Conservation (phyloP, 163 green algal species). For the Prototheca cutis region DNA sequence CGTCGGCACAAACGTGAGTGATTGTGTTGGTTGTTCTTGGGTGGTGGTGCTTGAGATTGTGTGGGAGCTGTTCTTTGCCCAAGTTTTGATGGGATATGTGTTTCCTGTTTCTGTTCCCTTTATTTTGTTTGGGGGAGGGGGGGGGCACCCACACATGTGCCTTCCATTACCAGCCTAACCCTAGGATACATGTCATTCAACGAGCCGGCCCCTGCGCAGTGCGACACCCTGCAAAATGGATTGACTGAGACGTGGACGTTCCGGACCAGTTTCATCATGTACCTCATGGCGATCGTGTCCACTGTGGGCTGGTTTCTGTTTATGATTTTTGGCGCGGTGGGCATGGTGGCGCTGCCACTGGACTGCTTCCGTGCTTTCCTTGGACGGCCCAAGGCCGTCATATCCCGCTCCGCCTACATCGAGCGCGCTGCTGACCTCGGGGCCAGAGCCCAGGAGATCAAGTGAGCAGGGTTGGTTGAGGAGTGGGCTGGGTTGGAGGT, state of each 20-base stretch:
- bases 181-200: no score
- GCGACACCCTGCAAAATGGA: conserved; percentile 21
- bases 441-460: conserved; percentile 44
- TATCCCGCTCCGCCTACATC: conserved; percentile 85
- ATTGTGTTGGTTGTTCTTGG: background rate
- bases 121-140: no score
- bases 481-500: background rate
- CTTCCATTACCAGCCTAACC: no score
- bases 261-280: conserved; percentile 68
- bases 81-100: no score
- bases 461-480: background rate
- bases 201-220: conserved; percentile 8
- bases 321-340: conserved; percentile 86
- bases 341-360: conserved; percentile 75
- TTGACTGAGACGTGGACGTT: conserved; percentile 49
- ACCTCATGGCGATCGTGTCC: conserved; percentile 75
- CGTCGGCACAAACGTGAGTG: conserved; percentile 11
- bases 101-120: no score
- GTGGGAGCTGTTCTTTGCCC: no score
- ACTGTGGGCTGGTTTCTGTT: conserved; percentile 87
- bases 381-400: conserved; percentile 57
- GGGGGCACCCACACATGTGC: no score
- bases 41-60: no score
- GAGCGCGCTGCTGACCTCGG: conserved; percentile 63
- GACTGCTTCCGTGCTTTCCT: conserved; percentile 80